phyloP scores from a whole-genome alignment of 2,329 filamentous ascomycete species.

The Nakataea oryzae region DNA sequence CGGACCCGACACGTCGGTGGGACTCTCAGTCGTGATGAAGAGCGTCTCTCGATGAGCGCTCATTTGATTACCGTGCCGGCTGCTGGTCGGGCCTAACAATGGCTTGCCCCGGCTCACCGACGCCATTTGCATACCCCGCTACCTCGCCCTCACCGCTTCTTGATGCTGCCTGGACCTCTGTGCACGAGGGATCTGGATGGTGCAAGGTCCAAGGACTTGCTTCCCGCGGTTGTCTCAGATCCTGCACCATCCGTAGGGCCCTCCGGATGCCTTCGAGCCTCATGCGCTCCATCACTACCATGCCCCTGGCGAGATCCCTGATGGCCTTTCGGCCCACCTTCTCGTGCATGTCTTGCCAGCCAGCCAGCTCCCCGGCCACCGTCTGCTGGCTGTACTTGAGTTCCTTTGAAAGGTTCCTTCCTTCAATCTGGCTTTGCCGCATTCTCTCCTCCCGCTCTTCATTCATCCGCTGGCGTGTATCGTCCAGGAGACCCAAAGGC shows the following conservation, averaged over 20 bases:
- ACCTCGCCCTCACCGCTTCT: neutral
- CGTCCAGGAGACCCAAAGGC: constrained; percentile 76
- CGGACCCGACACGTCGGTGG: neutral
- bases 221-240: neutral
- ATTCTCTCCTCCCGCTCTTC: constrained; percentile 79
- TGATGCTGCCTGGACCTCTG: too few relatives aligned
- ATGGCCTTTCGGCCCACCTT: constrained; percentile 66
- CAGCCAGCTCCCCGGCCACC: constrained; percentile 81
- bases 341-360: constrained; percentile 86
- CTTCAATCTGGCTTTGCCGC: constrained; percentile 57
- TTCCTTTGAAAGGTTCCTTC: constrained; percentile 67
- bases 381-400: constrained; percentile 87
- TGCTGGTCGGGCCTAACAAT: neutral
- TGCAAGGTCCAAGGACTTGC: neutral
- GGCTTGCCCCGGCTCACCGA: neutral
- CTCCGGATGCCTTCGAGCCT: constrained; percentile 71
- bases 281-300: constrained; percentile 71
- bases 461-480: constrained; percentile 71
- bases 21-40: neutral
- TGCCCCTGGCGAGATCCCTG: constrained; percentile 62
- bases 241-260: constrained; percentile 55
- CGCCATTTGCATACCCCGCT: neutral
- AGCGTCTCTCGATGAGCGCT: neutral
- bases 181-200: neutral
- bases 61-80: neutral